Evolutionary conservation across 2,329 filamentous ascomycete species (phyloP).

Genomic region (Chaetomiaceae sp.): DNA sequence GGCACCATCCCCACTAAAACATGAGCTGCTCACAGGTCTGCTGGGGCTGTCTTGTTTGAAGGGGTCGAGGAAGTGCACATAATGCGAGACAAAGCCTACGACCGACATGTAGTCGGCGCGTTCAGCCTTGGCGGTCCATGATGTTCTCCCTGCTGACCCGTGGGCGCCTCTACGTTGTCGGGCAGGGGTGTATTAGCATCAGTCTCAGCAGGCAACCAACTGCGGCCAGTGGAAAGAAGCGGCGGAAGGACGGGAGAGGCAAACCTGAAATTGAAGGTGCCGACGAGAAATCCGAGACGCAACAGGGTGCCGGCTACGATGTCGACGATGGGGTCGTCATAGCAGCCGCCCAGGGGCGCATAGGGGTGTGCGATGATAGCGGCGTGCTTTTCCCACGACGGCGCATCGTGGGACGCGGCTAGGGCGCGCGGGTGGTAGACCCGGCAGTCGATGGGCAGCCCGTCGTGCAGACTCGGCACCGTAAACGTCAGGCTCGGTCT

Average conservation of each 20-base stretch:
- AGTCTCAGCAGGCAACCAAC: background rate
- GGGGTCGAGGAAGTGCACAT: constrained; percentile 56
- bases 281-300: constrained; percentile 67
- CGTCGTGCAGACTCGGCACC: constrained; percentile 80
- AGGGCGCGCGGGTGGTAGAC: constrained; percentile 66
- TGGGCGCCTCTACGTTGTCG: constrained; percentile 64
- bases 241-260: background rate
- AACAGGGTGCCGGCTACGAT: constrained; percentile 60
- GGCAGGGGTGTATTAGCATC: constrained; percentile 7
- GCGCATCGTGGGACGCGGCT: constrained; percentile 29
- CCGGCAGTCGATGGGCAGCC: constrained; percentile 70
- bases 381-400: constrained; percentile 44
- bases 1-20: background rate
- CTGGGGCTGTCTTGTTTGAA: constrained; percentile 24
- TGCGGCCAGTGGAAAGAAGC: background rate
- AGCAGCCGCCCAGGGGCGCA: constrained; percentile 77
- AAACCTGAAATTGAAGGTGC: constrained; percentile 88
- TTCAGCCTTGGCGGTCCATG: constrained; percentile 82
- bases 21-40: background rate
- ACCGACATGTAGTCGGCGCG: constrained; percentile 77
- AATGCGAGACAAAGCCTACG: constrained; percentile 73
- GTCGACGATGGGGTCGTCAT: constrained; percentile 76
- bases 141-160: constrained; percentile 69
- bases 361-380: constrained; percentile 85
- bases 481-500: constrained; percentile 61